A percentile compares a stretch with the other conserved stretches of the same genome.
These are phyloP conservation scores for Cladosporium oxysporum DNA, from an alignment of 2,329 filamentous ascomycete genomes.

Conservation along the genomic window DNA sequence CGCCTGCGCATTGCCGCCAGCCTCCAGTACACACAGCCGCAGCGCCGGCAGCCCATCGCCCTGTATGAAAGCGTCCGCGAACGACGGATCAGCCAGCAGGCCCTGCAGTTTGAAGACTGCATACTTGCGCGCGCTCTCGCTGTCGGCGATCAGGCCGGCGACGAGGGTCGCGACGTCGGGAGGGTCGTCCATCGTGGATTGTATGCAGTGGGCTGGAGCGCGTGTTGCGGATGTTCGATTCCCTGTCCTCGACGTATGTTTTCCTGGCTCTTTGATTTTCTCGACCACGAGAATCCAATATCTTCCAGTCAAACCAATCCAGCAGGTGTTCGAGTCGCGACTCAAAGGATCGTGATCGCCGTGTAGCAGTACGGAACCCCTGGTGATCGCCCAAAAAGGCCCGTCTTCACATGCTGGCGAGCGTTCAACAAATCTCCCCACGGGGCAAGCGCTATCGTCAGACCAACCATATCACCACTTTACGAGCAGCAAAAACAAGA, in stretches of 20 bases:
- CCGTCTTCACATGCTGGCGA: neutral
- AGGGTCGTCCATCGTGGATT: slow-evolving; percentile 34
- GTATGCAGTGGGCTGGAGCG: neutral
- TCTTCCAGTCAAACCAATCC: neutral
- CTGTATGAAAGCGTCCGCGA: slow-evolving; percentile 93
- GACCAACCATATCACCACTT: neutral
- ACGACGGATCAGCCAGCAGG: slow-evolving; percentile 92
- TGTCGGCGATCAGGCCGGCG: slow-evolving; percentile 59
- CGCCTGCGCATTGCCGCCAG: slow-evolving; percentile 89
- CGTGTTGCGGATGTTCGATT: neutral
- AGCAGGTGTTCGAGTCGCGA: neutral
- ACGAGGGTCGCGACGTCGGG: slow-evolving; percentile 44
- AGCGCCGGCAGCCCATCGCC: slow-evolving; percentile 82
- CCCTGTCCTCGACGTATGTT: neutral
- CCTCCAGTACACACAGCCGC: slow-evolving; percentile 77
- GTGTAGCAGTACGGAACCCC: neutral
- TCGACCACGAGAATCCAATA: neutral
- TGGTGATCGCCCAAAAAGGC: neutral
- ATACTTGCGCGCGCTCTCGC: slow-evolving; percentile 96
- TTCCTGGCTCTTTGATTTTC: neutral
- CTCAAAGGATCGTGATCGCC: neutral
- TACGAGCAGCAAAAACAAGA: neutral
- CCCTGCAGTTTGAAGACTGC: slow-evolving; percentile 97
- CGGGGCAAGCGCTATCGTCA: neutral
- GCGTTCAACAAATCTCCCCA: neutral